Base-by-base conservation (phyloP, 2,329 filamentous ascomycete genomes). In the Fusarium marasasianum region DNA sequence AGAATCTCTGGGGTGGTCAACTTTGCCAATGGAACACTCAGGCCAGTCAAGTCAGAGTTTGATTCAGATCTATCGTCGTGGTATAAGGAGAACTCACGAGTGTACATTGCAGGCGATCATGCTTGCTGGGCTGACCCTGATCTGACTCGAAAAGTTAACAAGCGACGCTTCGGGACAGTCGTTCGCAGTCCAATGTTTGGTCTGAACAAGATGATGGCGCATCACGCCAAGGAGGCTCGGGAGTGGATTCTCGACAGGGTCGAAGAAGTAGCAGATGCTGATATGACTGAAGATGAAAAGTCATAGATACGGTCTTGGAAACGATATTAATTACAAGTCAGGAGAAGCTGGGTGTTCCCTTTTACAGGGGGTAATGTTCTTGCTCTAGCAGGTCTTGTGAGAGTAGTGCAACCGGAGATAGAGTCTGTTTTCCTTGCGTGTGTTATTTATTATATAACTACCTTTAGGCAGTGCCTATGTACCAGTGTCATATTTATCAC, bases 81-180 rank as follows among this genome's bases (percentile, higher is more conserved):
- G 96, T 98, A 98, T 83, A 93, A 92, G 79, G 87, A 91, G 75
- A 91, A 94, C 82, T 96, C 94, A 1, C 88, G 90, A 8, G 92
- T 98, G 53, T 97, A 92, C 77, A 93, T 98, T 24, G 90, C 92
- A 4, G 84, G 87, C 33, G 87, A 92, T 67, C 96, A 98, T 80
- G 89, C 89, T 18, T 92, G 94, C 80, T 98, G 94, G 92, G 85
- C 82, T 69, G 89, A 92, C 64, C 86, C 87, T 38, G 90, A 91
- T 9, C 84, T 91, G 26, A 86, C 83, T 5, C 86, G 87, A 71
- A 91, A 90, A 77, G 88, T 92, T 1, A 82, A 85, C 54, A 91
- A 91, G 82, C 85, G 87, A 41, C 86, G 90, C 1, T 92, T 91
- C 72, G 90, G 90, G 5, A 85, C 84, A 3, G 90, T 92, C 3